A percentile compares a stretch with the other conserved stretches of the same genome.
phyloP scores from a whole-genome alignment of 257 asterid species.

The Nicotiana knightiana region DNA sequence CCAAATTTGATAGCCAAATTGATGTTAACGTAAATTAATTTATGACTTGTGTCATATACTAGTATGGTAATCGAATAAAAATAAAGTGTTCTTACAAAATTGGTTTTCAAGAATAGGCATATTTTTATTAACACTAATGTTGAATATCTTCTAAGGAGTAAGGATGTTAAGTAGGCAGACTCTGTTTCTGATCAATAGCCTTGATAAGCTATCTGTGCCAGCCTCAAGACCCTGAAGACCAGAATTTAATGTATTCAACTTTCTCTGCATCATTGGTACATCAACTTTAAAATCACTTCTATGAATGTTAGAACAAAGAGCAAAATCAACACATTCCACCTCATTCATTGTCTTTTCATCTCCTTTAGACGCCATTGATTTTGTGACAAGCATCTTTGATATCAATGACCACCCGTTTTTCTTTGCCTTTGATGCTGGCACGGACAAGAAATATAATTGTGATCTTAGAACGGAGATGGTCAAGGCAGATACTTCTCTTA shows the following conservation, averaged over 20 bases:
- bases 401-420: conserved; percentile 8
- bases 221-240: conserved; percentile 8
- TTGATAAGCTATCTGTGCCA: neutral
- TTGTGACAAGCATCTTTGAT: neutral
- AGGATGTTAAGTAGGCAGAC: conserved; percentile 13
- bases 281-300: neutral
- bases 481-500: conserved; percentile 2
- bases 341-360: neutral
- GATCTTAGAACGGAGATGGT: conserved; percentile 11
- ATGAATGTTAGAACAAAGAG: neutral
- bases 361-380: neutral
- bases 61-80: neutral
- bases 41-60: neutral
- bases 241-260: neutral
- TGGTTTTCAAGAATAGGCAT: neutral
- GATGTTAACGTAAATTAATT: neutral
- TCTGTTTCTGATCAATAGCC: conserved; percentile 11
- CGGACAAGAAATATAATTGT: neutral
- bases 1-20: too few species aligned
- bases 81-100: neutral
- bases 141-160: neutral
- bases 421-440: neutral
- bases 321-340: neutral
- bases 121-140: conserved; percentile 15
- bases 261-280: neutral